Percentiles rank a stretch among this genome's conserved stretches.
phyloP scores from a whole-genome alignment of 129 eudicot genomes.

The Rutidosis leptorrhynchoides region DNA sequence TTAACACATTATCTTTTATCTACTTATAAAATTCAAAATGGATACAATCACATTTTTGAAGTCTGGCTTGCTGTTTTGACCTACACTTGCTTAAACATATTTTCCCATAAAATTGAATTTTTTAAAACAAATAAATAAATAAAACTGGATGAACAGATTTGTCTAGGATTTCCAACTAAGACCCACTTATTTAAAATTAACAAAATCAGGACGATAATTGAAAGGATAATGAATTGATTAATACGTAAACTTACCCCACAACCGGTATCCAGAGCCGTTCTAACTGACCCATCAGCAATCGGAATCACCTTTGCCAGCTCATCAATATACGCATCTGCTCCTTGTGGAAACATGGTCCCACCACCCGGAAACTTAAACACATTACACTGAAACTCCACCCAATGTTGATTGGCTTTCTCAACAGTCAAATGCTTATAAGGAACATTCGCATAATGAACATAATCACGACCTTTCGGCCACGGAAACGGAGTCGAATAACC shows the following conservation, averaged over 20 bases:
- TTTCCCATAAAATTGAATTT: background rate
- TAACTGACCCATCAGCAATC: conserved; percentile 63
- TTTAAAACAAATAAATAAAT: no score
- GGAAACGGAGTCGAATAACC: conserved; percentile 86
- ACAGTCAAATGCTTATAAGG: conserved; percentile 79
- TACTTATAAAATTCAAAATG: background rate
- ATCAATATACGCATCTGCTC: conserved; percentile 94
- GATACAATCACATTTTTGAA: background rate
- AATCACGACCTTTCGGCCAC: conserved; percentile 97
- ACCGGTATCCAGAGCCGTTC: conserved; percentile 97
- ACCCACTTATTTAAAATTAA: no score
- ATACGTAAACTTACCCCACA: conserved; percentile 73
- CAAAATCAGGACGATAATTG: background rate
- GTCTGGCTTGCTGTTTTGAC: background rate
- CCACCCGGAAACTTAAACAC: conserved; percentile 98
- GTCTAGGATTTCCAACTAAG: background rate
- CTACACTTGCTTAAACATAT: background rate
- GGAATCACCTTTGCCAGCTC: conserved; percentile 91
- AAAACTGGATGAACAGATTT: background rate
- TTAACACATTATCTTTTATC: background rate
- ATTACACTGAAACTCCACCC: conserved; percentile 87
- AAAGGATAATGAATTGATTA: background rate
- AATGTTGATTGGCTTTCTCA: conserved; percentile 88
- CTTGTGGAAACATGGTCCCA: conserved; percentile 98
- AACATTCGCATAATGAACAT: conserved; percentile 83